Base-by-base conservation (phyloP, 345 rosid species). In the Anastatica hierochuntica region DNA sequence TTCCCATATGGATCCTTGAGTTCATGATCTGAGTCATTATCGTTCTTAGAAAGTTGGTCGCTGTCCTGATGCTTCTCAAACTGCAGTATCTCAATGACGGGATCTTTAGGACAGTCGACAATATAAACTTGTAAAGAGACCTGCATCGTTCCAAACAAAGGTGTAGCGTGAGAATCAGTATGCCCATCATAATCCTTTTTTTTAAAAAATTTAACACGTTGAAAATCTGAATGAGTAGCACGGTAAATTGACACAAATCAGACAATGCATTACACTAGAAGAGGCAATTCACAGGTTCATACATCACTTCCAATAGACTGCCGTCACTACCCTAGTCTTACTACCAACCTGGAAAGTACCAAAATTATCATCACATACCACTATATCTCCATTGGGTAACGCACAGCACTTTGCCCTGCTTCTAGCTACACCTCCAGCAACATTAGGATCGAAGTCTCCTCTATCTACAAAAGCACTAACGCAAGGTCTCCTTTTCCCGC, bases 81-180 rank as follows among this genome's bases (percentile, higher is more conserved):
- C 71, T 94, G 97, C 72, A 83, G 82, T 74, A 94, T 79, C 84
- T 94, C 99, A 54, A 94, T 80, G 66, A 82, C 64, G 18, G 99
- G 95, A 53, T 94, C 83, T 79, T 69, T 80, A 39, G 74, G 74
- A 67, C 62, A 76, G 70, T 82, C 78, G 43, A 80, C 79, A 60
- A 92, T 77, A 82, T 80, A 85, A 66, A 92, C 90, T 76, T 77
- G 84, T 79, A 92, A 72, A 56, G 79, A 73, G 56, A 88, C 90
- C 99, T 85, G 97, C 88, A 92, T 79, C 88, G 94, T 81, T 88
- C 88, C 95, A 83, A 80, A 80, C 58, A 92, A 68, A 85, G 63
- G 74, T 53, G 69, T 58, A 37, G 69, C 60, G 67, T 71, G 79
- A 77, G 75, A 76, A 79, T 75, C 80, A 60, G 73, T 42, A 34